phyloP scores from a whole-genome alignment of 2,329 filamentous ascomycete species.

The Stagonosporopsis rhizophila region DNA sequence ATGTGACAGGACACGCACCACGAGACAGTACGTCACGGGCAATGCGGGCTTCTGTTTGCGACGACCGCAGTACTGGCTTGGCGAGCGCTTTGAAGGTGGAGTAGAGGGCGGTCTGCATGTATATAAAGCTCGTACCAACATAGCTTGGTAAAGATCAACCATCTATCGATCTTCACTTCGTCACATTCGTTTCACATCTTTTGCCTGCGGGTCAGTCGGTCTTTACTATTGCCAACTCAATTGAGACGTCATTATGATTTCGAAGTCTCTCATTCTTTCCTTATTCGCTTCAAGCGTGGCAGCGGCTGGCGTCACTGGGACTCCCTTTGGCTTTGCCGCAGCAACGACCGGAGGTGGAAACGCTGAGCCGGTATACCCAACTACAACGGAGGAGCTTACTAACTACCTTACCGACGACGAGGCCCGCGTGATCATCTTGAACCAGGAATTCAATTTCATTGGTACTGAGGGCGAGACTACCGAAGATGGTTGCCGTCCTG shows the following conservation, averaged over 20 bases:
- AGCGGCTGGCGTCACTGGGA: conserved; percentile 23
- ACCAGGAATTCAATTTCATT: conserved; percentile 39
- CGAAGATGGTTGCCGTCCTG: conserved; percentile 51
- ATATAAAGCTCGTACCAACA: background rate
- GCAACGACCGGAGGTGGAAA: conserved; percentile 26
- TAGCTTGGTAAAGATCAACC: background rate
- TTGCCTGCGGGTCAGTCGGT: conserved; percentile 17
- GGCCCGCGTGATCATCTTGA: conserved; percentile 49
- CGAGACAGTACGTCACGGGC: conserved; percentile 2
- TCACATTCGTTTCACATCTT: conserved; percentile 7
- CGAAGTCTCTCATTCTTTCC: conserved; percentile 17
- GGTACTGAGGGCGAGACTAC: conserved; percentile 32
- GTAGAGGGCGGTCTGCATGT: background rate
- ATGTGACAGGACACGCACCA: conserved; percentile 8
- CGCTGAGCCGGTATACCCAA: conserved; percentile 25
- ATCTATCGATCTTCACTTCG: conserved; percentile 1
- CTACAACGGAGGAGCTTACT: conserved; percentile 27
- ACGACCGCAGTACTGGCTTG: background rate
- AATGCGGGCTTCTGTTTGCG: background rate
- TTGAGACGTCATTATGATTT: conserved; percentile 10
- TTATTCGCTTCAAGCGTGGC: conserved; percentile 13
- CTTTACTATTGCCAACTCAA: conserved; percentile 7
- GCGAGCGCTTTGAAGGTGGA: background rate
- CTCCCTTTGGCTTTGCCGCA: conserved; percentile 24
- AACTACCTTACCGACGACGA: conserved; percentile 39